Percentiles rank a stretch among this genome's conserved stretches.
Evolutionary conservation across 805 yeast species (phyloP).

Genomic region (Babjeviella inositovora): DNA sequence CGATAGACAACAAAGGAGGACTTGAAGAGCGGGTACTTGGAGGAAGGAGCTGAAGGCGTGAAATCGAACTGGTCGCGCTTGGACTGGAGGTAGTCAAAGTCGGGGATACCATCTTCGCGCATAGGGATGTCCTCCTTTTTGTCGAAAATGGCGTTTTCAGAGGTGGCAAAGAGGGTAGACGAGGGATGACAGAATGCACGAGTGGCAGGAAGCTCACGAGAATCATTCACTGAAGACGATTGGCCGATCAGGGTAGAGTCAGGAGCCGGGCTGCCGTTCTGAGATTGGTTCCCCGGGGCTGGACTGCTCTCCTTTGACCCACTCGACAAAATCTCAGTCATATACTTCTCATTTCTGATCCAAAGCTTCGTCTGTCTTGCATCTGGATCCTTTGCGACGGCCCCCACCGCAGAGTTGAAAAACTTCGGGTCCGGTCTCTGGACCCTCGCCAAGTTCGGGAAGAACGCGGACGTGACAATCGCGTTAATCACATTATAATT

Average conservation of each 20-base stretch:
- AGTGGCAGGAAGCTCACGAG: conserved; percentile 44
- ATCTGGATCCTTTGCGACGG: conserved; percentile 79
- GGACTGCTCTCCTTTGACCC: conserved; percentile 3
- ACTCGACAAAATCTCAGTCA: conserved; percentile 11
- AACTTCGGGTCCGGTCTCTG: conserved; percentile 73
- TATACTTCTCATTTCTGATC: conserved; percentile 46
- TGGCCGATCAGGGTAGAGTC: too few species aligned
- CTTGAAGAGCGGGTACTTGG: conserved; percentile 17
- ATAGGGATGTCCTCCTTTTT: conserved; percentile 9
- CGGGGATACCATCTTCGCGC: conserved; percentile 23
- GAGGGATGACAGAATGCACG: conserved; percentile 83
- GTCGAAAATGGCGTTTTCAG: conserved; percentile 5
- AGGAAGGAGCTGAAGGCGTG: conserved; percentile 17
- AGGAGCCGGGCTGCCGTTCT: too few species aligned
- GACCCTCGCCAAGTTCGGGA: conserved; percentile 72
- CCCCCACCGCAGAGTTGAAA: conserved; percentile 54
- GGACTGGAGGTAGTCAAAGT: conserved; percentile 10
- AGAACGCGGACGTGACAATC: conserved; percentile 64
- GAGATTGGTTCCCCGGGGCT: too few species aligned
- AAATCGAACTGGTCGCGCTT: conserved; percentile 17
- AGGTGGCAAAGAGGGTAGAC: conserved; percentile 48
- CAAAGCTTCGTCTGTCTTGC: conserved; percentile 57
- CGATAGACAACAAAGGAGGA: conserved; percentile 50
- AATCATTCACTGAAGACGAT: too few species aligned
- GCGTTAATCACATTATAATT: conserved; percentile 43